Evolutionary conservation across 176 grass and related monocot species (phyloP).

Genomic region (Avena eriantha): DNA sequence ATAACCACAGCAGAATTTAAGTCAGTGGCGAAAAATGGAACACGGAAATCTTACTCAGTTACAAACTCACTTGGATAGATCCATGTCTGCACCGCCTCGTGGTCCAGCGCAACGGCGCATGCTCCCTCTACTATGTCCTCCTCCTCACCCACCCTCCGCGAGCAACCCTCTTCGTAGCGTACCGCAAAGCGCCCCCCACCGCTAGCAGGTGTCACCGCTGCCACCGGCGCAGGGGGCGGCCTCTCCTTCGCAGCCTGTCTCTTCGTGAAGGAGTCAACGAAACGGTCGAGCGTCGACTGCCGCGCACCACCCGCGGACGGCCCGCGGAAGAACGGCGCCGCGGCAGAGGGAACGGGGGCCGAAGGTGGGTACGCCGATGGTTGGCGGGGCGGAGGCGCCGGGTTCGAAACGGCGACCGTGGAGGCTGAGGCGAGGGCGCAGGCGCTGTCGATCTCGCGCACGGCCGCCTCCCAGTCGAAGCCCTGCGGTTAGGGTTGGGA

Average conservation of each 20-base stretch:
- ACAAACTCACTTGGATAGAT: slow-evolving; percentile 77
- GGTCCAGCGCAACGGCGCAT: slow-evolving; percentile 57
- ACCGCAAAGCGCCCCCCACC: neutral
- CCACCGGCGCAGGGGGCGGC: neutral
- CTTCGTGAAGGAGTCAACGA: slow-evolving; percentile 59
- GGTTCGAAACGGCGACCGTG: neutral
- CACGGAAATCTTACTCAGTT: neutral
- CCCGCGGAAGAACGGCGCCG: slow-evolving; percentile 4
- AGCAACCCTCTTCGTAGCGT: neutral
- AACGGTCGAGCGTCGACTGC: slow-evolving; percentile 79
- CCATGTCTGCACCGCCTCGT: slow-evolving; percentile 78
- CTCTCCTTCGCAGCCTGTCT: slow-evolving; percentile 47
- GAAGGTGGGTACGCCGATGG: slow-evolving; percentile 18
- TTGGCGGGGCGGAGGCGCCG: neutral
- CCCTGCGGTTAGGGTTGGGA: slow-evolving; percentile 60
- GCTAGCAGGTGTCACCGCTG: neutral
- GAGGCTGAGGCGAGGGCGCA: slow-evolving; percentile 50
- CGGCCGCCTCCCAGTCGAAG: slow-evolving; percentile 89
- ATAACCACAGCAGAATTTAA: slow-evolving; percentile 25
- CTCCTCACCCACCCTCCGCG: slow-evolving; percentile 5
- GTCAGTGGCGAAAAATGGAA: slow-evolving; percentile 8
- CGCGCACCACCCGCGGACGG: slow-evolving; percentile 34
- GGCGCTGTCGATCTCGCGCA: slow-evolving; percentile 60
- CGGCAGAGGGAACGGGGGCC: slow-evolving; percentile 4
- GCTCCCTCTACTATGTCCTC: neutral